phyloP scores from a whole-genome alignment of 106 monocot species.

The Acorus calamus region DNA sequence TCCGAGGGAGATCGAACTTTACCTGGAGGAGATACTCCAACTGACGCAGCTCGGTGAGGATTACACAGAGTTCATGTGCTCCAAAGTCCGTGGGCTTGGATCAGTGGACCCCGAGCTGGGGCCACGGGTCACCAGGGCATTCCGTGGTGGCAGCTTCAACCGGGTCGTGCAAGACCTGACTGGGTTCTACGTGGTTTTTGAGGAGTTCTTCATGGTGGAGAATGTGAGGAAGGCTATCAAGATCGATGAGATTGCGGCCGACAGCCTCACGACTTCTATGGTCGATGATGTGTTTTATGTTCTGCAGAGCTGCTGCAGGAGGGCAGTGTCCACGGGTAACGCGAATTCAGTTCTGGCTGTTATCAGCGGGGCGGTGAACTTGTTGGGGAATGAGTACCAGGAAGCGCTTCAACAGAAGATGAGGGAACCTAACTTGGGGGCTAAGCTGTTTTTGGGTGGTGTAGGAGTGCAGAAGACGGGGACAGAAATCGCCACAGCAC shows the following conservation, averaged over 20 bases:
- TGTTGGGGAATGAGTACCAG: conserved; percentile 84
- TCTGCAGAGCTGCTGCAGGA: conserved; percentile 88
- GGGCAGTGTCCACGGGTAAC: conserved; percentile 77
- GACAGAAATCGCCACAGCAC: conserved; percentile 70
- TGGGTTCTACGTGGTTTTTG: conserved; percentile 85
- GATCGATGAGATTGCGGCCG: conserved; percentile 72
- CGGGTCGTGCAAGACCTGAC: conserved; percentile 78
- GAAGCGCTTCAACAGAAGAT: conserved; percentile 85
- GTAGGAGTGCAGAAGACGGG: conserved; percentile 77
- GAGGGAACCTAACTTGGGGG: conserved; percentile 80
- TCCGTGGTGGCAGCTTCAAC: conserved; percentile 68
- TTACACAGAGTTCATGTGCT: conserved; percentile 89
- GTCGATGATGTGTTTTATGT: conserved; percentile 97
- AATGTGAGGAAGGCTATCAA: conserved; percentile 91
- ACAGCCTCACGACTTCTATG: conserved; percentile 83
- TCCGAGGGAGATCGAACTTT: conserved; percentile 79
- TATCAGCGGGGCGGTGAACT: conserved; percentile 61
- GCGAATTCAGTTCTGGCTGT: conserved; percentile 81
- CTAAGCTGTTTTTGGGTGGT: conserved; percentile 83
- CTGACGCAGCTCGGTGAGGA: conserved; percentile 89
- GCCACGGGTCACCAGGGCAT: conserved; percentile 53
- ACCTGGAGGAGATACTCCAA: conserved; percentile 81
- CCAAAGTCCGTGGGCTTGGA: conserved; percentile 61
- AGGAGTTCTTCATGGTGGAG: conserved; percentile 99
- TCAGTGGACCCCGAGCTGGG: conserved; percentile 66